Percentiles rank a stretch among this genome's conserved stretches.
These are phyloP conservation scores for Dictyostelium purpureum DNA, from an alignment of 78 protist genomes.

Conservation along the genomic window DNA sequence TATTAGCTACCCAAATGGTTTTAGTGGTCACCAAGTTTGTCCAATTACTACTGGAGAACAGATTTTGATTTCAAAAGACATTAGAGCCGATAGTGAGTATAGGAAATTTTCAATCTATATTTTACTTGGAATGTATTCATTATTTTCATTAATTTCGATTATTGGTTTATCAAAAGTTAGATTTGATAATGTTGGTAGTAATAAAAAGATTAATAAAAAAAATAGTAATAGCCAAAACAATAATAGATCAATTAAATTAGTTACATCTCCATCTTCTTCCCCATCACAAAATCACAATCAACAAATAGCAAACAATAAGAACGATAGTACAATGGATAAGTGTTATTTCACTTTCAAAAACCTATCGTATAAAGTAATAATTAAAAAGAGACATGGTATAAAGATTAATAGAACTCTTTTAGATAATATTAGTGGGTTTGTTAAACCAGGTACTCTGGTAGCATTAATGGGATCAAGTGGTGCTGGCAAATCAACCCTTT, in stretches of 20 bases:
- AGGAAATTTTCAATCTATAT: background rate
- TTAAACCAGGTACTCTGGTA: conserved; percentile 53
- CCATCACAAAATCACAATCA: background rate
- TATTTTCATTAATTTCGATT: background rate
- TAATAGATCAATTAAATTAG: background rate
- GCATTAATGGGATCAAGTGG: conserved; percentile 88
- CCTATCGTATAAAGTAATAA: conserved; percentile 10
- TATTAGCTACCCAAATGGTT: conserved; percentile 47
- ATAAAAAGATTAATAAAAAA: too few relatives aligned
- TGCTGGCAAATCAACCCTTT: conserved; percentile 87
- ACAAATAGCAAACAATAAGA: background rate
- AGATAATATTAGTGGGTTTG: conserved; percentile 52
- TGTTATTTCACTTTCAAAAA: conserved; percentile 43
- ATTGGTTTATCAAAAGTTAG: background rate
- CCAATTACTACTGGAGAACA: conserved; percentile 40
- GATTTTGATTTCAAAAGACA: conserved; percentile 5
- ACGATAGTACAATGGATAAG: background rate
- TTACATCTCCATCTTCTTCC: background rate
- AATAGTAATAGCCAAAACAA: background rate
- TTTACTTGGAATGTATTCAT: conserved; percentile 21
- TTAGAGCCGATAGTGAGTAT: background rate
- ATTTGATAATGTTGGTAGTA: background rate
- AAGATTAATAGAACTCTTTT: conserved; percentile 13
- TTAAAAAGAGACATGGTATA: background rate
- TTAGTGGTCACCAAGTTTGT: conserved; percentile 25